Evolutionary conservation across 768 basidiomycete genomes (phyloP), one percentile per base, ranked within the genome.

Genomic region (Gyrodon lividus): DNA sequence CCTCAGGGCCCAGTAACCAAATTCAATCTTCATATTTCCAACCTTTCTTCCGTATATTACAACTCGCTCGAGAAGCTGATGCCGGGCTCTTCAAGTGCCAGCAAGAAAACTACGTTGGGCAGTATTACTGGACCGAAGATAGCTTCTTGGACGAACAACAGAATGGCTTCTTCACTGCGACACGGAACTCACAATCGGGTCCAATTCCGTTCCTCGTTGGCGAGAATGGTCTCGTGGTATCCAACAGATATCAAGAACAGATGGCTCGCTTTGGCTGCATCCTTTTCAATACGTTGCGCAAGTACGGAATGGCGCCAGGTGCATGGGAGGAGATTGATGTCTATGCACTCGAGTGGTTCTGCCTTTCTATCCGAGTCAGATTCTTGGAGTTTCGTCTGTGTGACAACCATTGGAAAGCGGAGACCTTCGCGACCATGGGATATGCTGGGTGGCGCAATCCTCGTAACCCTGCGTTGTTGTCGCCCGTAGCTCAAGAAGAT

Each of bases 291-390:
- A 50, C 49, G 8, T 19, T 50, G 34, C 49, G 42, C 28, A 50
- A 28, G 49, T 50, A 43, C n/a, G 49, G 40, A 23, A 50, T 50
- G 49, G 49, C 49, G 16, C 49, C 49, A n/a, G 42, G 20, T 5
- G n/a, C 23, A 19, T 50, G 49, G 49, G 42, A 44, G 22, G 43
- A 44, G 20, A 30, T 50, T 34, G 49, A 50, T 16, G 31, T 50
- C 43, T 50, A 50, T 34, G 49, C 49, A 14, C 49, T 50, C 23
- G 49, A 50, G 19, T 50, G 49, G 49, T 50, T 50, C 16, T 50
- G 49, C 43, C 26, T 50, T 24, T 42, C 43, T 17, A 50, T 50
- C 17, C 41, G 43, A 6, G 34, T 50, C 23, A 38, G 33, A 38
- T 50, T 28, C 17, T 4, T 20, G 12, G 49, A 50, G 22, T 50